These are phyloP conservation scores for Ogataea corticis DNA, from an alignment of 805 yeast species.

Conservation along the genomic window DNA sequence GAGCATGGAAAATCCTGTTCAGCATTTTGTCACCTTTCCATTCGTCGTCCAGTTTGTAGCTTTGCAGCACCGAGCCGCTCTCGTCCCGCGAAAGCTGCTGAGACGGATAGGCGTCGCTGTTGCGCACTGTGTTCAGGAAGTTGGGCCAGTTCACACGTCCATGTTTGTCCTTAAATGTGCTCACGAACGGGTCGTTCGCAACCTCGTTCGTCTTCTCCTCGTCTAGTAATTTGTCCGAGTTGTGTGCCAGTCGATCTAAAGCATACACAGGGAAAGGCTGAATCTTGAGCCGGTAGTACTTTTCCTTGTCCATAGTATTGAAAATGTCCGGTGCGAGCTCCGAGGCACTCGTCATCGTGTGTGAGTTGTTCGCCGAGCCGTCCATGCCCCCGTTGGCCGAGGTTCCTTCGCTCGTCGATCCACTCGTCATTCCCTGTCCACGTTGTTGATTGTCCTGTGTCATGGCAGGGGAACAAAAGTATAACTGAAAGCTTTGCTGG, in stretches of 20 bases:
- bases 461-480: too few relatives aligned
- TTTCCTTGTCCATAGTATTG: slow-evolving; percentile 13
- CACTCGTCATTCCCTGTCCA: slow-evolving; percentile 2
- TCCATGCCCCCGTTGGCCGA: slow-evolving; percentile 3
- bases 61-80: slow-evolving; percentile 16
- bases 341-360: slow-evolving; percentile 14
- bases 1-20: slow-evolving; percentile 49
- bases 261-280: slow-evolving; percentile 64
- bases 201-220: not conserved
- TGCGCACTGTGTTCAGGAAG: slow-evolving; percentile 24
- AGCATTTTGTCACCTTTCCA: slow-evolving; percentile 78
- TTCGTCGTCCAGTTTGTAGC: slow-evolving; percentile 41
- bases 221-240: not conserved
- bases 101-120: slow-evolving; percentile 27
- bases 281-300: slow-evolving; percentile 23
- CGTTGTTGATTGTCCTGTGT: not conserved
- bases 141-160: slow-evolving; percentile 24
- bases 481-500: too few relatives aligned
- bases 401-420: not conserved
- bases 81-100: slow-evolving; percentile 32
- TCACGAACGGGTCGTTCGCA: slow-evolving; percentile 26
- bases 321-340: slow-evolving; percentile 16
- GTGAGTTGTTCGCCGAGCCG: slow-evolving; percentile 10
- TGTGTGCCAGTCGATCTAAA: slow-evolving; percentile 51
- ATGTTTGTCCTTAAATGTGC: slow-evolving; percentile 14